Percentiles rank a stretch among this genome's conserved stretches.
Evolutionary conservation across 2,329 filamentous ascomycete species (phyloP).

Genomic region (Sarocladium strictum): DNA sequence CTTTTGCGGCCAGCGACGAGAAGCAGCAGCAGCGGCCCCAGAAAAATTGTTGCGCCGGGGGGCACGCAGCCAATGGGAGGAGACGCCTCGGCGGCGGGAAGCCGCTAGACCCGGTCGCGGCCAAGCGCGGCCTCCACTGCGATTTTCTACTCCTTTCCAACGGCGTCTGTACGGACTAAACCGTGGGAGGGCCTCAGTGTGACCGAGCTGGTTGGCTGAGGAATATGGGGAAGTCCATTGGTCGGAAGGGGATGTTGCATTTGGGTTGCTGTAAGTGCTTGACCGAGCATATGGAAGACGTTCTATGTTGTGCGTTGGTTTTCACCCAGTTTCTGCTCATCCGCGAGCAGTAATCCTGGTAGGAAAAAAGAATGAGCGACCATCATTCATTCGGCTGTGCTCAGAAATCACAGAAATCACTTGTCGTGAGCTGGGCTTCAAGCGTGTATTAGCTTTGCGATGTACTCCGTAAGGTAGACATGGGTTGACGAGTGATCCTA

Average conservation of each 20-base stretch:
- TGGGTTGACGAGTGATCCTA: too few species aligned
- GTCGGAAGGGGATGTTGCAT: background rate
- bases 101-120: conserved; percentile 22
- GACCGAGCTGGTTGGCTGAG: background rate
- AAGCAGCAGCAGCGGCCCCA: conserved; percentile 20
- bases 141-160: conserved; percentile 32
- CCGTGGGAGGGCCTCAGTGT: background rate
- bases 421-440: background rate
- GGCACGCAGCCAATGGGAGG: background rate
- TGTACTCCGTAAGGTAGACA: too few species aligned
- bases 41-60: conserved; percentile 27
- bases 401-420: background rate
- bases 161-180: conserved; percentile 18
- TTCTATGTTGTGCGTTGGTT: too few species aligned
- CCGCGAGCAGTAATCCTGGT: too few species aligned
- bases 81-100: conserved; percentile 14
- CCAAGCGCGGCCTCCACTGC: conserved; percentile 21
- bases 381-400: too few species aligned
- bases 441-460: background rate
- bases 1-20: conserved; percentile 8
- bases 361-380: too few species aligned
- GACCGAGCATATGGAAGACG: too few species aligned
- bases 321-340: too few species aligned
- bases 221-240: background rate
- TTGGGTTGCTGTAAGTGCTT: too few species aligned